Evolutionary conservation across 495 filamentous ascomycete genomes (phyloP).

Genomic region (Trichoderma orchidacearum): DNA sequence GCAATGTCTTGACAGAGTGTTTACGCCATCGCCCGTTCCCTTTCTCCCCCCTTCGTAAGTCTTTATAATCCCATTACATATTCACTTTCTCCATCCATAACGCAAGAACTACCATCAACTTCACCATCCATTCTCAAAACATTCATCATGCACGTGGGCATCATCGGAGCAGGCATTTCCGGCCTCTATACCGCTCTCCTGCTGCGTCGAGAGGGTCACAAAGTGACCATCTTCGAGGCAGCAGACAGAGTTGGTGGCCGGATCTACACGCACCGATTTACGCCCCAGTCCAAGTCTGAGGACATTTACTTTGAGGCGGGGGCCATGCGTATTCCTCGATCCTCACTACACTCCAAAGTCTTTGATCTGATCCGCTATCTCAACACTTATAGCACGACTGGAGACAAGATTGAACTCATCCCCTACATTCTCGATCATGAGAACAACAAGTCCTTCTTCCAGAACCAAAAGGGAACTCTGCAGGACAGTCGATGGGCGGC

Average conservation of each 20-base stretch:
- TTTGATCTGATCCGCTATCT: slow-evolving; percentile 8
- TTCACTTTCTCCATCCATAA: not conserved
- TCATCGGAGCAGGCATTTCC: slow-evolving; percentile 12
- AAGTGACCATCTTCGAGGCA: slow-evolving; percentile 9
- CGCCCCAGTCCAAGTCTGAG: slow-evolving; percentile 2
- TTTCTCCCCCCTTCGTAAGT: too few species aligned
- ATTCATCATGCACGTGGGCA: slow-evolving; percentile 4
- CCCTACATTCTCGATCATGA: slow-evolving; percentile 2
- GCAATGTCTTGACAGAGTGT: too few species aligned
- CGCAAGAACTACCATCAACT: not conserved
- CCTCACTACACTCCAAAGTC: slow-evolving; percentile 4
- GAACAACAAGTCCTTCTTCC: not conserved
- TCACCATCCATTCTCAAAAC: not conserved
- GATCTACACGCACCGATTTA: slow-evolving; percentile 9
- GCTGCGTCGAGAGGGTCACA: slow-evolving; percentile 6
- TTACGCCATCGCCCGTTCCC: too few species aligned
- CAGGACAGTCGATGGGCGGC: not conserved
- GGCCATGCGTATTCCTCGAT: slow-evolving; percentile 9
- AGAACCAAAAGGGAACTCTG: not conserved
- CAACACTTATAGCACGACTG: slow-evolving; percentile 2
- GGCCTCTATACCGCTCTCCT: slow-evolving; percentile 10
- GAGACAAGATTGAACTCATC: slow-evolving; percentile 4
- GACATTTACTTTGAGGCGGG: slow-evolving; percentile 9
- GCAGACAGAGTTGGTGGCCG: slow-evolving; percentile 7
- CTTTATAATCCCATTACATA: too few species aligned